phyloP scores from a whole-genome alignment of 805 yeast genomes.

The Hanseniaspora clermontiae region DNA sequence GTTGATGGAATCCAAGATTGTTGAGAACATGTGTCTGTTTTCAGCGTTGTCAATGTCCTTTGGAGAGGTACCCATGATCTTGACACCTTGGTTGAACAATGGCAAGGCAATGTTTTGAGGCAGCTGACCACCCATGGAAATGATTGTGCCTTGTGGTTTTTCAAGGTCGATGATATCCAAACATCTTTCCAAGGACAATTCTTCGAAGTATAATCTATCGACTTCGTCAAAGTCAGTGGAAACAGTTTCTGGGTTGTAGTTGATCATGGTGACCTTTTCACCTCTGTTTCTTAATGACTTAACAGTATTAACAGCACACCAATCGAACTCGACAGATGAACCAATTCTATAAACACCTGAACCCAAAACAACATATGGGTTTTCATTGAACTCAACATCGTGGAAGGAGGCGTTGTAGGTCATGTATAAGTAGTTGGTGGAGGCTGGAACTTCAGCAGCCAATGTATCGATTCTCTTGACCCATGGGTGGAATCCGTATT shows the following conservation, averaged over 20 bases:
- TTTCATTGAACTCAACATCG: conserved; percentile 79
- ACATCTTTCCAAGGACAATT: conserved; percentile 84
- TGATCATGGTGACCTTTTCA: conserved; percentile 86
- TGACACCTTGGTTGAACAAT: conserved; percentile 84
- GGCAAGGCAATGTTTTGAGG: conserved; percentile 92
- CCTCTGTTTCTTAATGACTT: conserved; percentile 82
- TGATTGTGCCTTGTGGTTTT: conserved; percentile 79
- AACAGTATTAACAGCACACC: conserved; percentile 98
- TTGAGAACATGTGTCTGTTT: conserved; percentile 92
- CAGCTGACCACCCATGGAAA: conserved; percentile 98
- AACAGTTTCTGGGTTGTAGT: conserved; percentile 97
- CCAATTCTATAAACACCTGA: conserved; percentile 99
- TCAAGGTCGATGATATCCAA: conserved; percentile 90
- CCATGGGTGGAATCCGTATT: conserved; percentile 75
- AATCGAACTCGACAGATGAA: conserved; percentile 95
- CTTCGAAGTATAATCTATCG: conserved; percentile 90
- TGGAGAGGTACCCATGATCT: conserved; percentile 92
- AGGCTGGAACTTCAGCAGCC: conserved; percentile 98
- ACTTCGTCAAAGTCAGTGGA: conserved; percentile 99
- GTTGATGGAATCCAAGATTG: conserved; percentile 90
- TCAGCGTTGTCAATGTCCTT: conserved; percentile 98
- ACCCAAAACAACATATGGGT: conserved; percentile 91
- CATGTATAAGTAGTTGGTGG: conserved; percentile 84
- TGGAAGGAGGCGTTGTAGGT: conserved; percentile 86
- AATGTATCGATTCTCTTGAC: conserved; percentile 97